Percentiles rank a stretch among this genome's conserved stretches.
phyloP scores from a whole-genome alignment of 192 early-diverging fungal species.

The Backusella liffmaniae region DNA sequence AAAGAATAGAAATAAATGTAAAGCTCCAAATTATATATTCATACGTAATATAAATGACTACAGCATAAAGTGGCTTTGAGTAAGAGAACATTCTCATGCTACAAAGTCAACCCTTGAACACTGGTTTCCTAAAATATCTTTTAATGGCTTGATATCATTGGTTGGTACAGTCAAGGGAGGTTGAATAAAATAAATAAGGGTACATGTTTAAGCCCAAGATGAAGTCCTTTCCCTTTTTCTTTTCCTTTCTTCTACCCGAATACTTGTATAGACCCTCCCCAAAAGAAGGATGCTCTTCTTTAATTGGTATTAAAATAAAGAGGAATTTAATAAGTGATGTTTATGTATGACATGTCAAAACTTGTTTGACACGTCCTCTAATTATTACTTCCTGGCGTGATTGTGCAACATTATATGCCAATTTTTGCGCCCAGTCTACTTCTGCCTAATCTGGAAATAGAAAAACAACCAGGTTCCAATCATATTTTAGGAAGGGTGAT shows the following conservation, averaged over 20 bases:
- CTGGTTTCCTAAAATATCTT: conserved; percentile 2
- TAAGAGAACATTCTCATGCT: background rate
- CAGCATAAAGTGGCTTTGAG: conserved; percentile 3
- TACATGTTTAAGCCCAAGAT: background rate
- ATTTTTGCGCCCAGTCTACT: background rate
- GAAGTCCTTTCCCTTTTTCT: background rate
- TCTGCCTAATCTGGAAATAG: background rate
- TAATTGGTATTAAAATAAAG: background rate
- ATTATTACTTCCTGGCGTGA: background rate
- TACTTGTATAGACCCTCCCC: background rate
- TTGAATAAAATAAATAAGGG: background rate
- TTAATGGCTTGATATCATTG: background rate
- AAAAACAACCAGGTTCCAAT: background rate
- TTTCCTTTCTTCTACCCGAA: background rate
- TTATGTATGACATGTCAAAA: conserved; percentile 1
- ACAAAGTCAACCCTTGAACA: background rate
- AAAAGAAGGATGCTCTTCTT: background rate
- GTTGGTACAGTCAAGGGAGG: background rate
- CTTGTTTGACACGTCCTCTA: conserved; percentile 2
- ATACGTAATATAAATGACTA: background rate
- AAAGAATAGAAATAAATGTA: background rate
- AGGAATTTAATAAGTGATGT: background rate
- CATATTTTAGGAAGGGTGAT: background rate
- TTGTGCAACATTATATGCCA: background rate
- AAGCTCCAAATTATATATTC: background rate